These are phyloP conservation scores for Pulveroboletus sp. DNA, from an alignment of 768 basidiomycete genomes.

Conservation along the genomic window DNA sequence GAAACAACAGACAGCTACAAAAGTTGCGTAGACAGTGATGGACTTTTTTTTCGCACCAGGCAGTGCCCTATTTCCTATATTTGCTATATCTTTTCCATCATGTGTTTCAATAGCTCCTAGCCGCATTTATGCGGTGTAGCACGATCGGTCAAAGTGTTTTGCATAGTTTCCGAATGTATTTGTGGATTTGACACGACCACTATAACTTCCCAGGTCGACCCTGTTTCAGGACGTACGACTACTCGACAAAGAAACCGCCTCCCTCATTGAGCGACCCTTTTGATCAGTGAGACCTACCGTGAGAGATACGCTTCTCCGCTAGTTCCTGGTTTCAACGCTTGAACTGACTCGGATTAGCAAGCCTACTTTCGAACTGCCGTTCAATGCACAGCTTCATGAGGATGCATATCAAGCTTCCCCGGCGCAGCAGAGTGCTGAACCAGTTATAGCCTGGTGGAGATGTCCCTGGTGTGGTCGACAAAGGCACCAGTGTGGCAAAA, in stretches of 20 bases:
- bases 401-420: conserved; percentile 42
- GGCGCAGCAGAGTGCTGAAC: conserved; percentile 30
- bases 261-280: conserved; percentile 6
- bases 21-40: conserved; percentile 10
- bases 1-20: conserved; percentile 22
- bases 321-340: not conserved
- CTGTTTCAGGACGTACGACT: not conserved
- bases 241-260: conserved; percentile 30
- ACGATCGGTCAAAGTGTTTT: conserved; percentile 6
- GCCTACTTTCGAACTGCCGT: conserved; percentile 33
- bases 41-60: not conserved
- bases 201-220: not conserved
- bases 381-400: conserved; percentile 37
- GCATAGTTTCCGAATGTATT: conserved; percentile 5
- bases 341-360: conserved; percentile 13
- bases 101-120: conserved; percentile 7
- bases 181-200: not conserved
- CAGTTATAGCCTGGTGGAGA: conserved; percentile 15
- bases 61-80: conserved; percentile 1
- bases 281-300: not conserved
- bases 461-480: conserved; percentile 19
- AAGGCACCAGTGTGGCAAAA: conserved; percentile 19
- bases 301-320: not conserved
- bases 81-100: conserved; percentile 6
- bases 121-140: conserved; percentile 4